Base-by-base conservation (phyloP, 2,329 filamentous ascomycete species). In the Aureobasidium zeae region DNA sequence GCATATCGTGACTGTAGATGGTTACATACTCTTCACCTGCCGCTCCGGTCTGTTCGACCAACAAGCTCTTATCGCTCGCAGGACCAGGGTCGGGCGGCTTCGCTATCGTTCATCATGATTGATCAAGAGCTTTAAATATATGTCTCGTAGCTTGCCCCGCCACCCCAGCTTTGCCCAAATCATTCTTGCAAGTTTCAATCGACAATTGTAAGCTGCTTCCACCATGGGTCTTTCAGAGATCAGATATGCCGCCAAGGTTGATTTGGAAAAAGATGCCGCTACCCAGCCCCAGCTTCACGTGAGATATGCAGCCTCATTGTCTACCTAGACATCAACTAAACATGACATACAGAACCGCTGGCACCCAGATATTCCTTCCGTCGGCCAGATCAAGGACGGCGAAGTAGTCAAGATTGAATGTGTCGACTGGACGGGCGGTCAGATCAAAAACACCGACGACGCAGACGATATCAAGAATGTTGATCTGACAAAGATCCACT, bases 341-440 rank as follows among this genome's bases (percentile, higher is more conserved):
- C n/a, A 11, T 8, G 6, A 28, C 17, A 29, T n/a, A 86, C 15
- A 86, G 83, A 95, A 95, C 57, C 74, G 87, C 61, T 94, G 87
- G 88, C 88, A 95, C 58, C 88, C 88, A 25, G 87, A 94, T 52
- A 81, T 94, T 39, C 88, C 88, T 0, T 77, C 74, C 45, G 73
- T 72, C 38, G 83, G 72, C 22, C 77, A 73, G 1, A 86, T 95
- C 56, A 79, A 83, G 54, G 79, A 88, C 56, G 81, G 81, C 21
- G 88, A 94, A 65, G 84, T 84, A 0, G 87, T 94, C 52, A 94
- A 93, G 64, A 94, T 94, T 52, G 86, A 94, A 69, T 94, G 88
- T 56, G 70, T 91, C 6, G 86, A 93, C 65, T 93, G 86, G 57
- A 67, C 64, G 0, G 58, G 57, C 16, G 87, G 87, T 2, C 87